These are phyloP conservation scores for Inosperma sp. DNA, from an alignment of 768 basidiomycete species.

Conservation along the genomic window DNA sequence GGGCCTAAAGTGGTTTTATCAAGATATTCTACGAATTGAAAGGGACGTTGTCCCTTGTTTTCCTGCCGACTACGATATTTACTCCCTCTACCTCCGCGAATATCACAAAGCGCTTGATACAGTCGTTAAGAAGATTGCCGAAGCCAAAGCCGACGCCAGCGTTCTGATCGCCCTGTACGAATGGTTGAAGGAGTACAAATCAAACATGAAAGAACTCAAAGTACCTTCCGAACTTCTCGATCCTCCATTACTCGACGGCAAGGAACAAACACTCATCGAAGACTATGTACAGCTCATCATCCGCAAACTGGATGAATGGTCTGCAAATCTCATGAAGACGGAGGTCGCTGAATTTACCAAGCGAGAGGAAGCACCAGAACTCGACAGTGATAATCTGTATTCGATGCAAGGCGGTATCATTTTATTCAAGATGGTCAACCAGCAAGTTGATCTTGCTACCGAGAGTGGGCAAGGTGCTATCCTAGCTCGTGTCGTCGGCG, in stretches of 20 bases:
- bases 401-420: constrained; percentile 91
- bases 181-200: constrained; percentile 95
- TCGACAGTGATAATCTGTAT: constrained; percentile 85
- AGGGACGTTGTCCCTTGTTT: constrained; percentile 87
- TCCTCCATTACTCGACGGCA: constrained; percentile 91
- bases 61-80: constrained; percentile 88
- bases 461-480: constrained; percentile 96
- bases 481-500: constrained; percentile 83
- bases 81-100: constrained; percentile 74
- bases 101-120: constrained; percentile 85
- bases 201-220: constrained; percentile 90
- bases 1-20: constrained; percentile 83
- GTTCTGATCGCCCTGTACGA: constrained; percentile 80
- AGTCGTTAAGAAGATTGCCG: constrained; percentile 65
- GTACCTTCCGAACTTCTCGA: constrained; percentile 77
- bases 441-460: constrained; percentile 90
- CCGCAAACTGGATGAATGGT: constrained; percentile 96
- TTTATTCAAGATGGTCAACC: constrained; percentile 97
- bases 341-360: constrained; percentile 81
- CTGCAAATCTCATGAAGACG: constrained; percentile 86
- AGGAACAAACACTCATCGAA: constrained; percentile 89
- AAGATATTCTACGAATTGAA: constrained; percentile 92
- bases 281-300: constrained; percentile 93
- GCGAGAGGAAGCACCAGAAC: constrained; percentile 81
- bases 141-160: constrained; percentile 81